Base-by-base conservation (phyloP, 805 yeast genomes). In the Phaffomyces opuntiae region DNA sequence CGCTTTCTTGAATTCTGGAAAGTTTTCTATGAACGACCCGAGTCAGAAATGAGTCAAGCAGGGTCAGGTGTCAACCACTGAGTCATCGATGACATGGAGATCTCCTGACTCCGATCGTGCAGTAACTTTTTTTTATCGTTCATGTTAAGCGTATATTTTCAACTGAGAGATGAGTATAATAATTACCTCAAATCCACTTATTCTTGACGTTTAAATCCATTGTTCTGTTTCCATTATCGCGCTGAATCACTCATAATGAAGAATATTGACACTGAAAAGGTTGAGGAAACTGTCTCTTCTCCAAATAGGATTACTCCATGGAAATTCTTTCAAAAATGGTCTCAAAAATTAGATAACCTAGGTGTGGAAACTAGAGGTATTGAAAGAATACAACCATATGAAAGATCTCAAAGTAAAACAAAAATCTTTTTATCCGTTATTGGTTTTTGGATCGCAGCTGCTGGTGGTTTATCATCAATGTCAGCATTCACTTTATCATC, bases 381-480 rank as follows among this genome's bases (percentile, higher is more conserved):
- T 40, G 89, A 85, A 50, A 70, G 96, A 49, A 78, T 84, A 31
- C 66, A 74, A 36, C 85, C 93, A 0, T 70, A 80, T 50, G 86
- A 83, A 41, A 65, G 90, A 48, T 72, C 83, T n/a, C 60, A 67
- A 5, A 52, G 59, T 29, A 60, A 54, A 33, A 44, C 48, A 32
- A 57, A 56, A 13, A 68, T 65, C 43, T 63, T 69, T 39, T 33
- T 73, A 6, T 68, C 73, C 14, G 87, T 86, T 16, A 62, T 74
- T 12, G 89, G 93, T 2, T 72, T 87, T 38, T 88, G 96, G 96
- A 57, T 86, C 14, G 80, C 90, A 36, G 96, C 91, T 0, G 76
- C 90, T 48, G 95, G 95, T 43, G 89, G 95, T 0, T 67, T 88
- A n/a, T 82, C 95, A 3, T 86, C 96, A 1, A 85, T 88, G 89